Percentiles rank a stretch among this genome's conserved stretches.
These are phyloP conservation scores for Epicoccum sorghinum DNA, from an alignment of 2,329 filamentous ascomycete genomes.

Conservation along the genomic window DNA sequence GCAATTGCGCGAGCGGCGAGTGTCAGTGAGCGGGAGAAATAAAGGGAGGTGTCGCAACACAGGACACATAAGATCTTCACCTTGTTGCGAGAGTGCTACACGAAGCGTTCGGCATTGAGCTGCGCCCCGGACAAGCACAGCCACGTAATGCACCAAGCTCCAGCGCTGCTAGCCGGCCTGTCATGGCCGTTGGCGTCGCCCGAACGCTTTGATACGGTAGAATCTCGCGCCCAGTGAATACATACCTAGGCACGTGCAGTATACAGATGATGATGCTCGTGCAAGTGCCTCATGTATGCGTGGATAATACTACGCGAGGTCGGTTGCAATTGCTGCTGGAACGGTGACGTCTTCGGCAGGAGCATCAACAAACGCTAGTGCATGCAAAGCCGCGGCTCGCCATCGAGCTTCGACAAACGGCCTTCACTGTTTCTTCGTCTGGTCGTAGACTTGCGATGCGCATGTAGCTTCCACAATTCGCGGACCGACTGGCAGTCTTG, in stretches of 20 bases:
- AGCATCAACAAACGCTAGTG: constrained; percentile 10
- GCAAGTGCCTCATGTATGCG: too few relatives aligned
- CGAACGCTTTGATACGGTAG: too few relatives aligned
- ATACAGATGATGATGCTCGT: too few relatives aligned
- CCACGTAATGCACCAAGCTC: background rate
- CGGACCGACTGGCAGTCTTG: background rate
- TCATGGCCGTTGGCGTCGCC: background rate
- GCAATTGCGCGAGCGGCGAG: background rate
- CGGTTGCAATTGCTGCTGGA: constrained; percentile 6
- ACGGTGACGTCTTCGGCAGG: constrained; percentile 14
- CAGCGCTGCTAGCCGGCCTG: background rate
- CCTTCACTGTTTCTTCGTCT: background rate
- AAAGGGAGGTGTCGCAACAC: background rate
- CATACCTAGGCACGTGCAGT: too few relatives aligned
- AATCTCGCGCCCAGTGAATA: too few relatives aligned
- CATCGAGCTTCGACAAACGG: background rate
- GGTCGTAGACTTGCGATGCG: background rate
- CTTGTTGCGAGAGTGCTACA: constrained; percentile 10
- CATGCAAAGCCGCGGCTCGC: constrained; percentile 6
- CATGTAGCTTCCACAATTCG: background rate
- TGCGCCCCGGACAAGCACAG: background rate
- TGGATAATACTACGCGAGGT: background rate
- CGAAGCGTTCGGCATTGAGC: background rate
- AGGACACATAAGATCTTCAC: background rate
- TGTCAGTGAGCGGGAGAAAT: background rate